Evolutionary conservation across 371 early-diverging fungal genomes (phyloP), one percentile per base, ranked within the genome.

Genomic region (Actinomortierella wolfii): DNA sequence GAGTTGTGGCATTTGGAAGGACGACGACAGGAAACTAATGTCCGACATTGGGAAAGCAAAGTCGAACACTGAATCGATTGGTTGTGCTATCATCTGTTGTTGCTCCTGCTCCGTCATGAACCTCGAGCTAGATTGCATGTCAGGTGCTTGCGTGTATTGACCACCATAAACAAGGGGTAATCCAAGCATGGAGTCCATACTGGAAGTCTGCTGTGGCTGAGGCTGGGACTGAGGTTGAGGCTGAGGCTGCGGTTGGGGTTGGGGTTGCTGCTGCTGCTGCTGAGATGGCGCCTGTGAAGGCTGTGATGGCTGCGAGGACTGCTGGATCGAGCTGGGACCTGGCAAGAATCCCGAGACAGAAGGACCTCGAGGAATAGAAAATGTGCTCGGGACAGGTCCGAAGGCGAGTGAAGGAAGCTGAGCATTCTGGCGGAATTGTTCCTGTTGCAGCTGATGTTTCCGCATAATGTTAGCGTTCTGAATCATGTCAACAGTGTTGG

Each of bases 11-110:
- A 71, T 62, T 13, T 71, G 73, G 29, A 71, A 66, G 26, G 73
- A 71, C 23, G 66, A 66, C 21, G 73, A 71, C 50, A 71, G 28
- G 47, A 71, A 71, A 1, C 66, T 66, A 25, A 71, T 65, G 54
- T 71, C 73, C 8, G 58, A 65, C 25, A 66, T 66, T 0, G 73
- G 73, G 25, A 71, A 39, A 3, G 73, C 62, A 44, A 71, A 71
- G 50, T 71, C 73, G 41, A 71, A 71, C 23, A 71, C 21, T 8
- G 73, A 66, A 29, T 66, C 67, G 17, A 71, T n/a, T 2, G 73
- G 64, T 47, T 70, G 65, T 2, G 65, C 65, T 6, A 34, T 34
- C 34, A 34, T 34, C 34, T 34, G 34, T 34, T 34, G 34, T 34
- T 34, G 34, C 34, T 34, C 34, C 34, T 34, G 34, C 11, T 34